phyloP scores from a whole-genome alignment of 768 basidiomycete species.

The Lactarius evosmus region DNA sequence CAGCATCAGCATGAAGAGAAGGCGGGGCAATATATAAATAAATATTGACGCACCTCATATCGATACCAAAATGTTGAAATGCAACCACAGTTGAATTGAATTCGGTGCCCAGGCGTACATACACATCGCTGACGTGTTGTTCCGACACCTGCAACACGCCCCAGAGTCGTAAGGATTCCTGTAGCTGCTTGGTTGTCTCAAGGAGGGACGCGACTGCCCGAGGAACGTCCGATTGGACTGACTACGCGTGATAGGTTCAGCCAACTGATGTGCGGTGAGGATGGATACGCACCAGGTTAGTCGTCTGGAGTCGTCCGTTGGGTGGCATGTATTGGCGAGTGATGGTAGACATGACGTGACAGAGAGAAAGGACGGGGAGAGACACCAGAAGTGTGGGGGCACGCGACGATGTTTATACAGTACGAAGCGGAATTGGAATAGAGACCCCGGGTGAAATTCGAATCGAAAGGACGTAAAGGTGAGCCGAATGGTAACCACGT shows the following conservation, averaged over 20 bases:
- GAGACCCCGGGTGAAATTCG: slow-evolving; percentile 12
- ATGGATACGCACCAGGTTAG: slow-evolving; percentile 17
- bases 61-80: slow-evolving; percentile 70
- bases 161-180: slow-evolving; percentile 72
- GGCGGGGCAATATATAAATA: neutral
- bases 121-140: slow-evolving; percentile 80
- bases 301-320: slow-evolving; percentile 26
- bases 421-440: slow-evolving; percentile 15
- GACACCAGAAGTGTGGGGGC: neutral
- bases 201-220: slow-evolving; percentile 65
- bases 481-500: slow-evolving; percentile 7
- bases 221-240: slow-evolving; percentile 46
- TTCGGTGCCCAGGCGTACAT: slow-evolving; percentile 84
- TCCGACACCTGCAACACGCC: slow-evolving; percentile 55
- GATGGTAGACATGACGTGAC: slow-evolving; percentile 20
- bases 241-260: slow-evolving; percentile 9
- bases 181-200: slow-evolving; percentile 77
- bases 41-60: slow-evolving; percentile 60
- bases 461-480: slow-evolving; percentile 15
- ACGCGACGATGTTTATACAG: neutral
- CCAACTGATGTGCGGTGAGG: neutral
- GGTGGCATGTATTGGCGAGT: slow-evolving; percentile 22
- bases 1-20: slow-evolving; percentile 12
- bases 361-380: neutral
- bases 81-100: slow-evolving; percentile 79